These are phyloP conservation scores for Lanmaoa rubissima DNA, from an alignment of 768 basidiomycete species.

Conservation along the genomic window DNA sequence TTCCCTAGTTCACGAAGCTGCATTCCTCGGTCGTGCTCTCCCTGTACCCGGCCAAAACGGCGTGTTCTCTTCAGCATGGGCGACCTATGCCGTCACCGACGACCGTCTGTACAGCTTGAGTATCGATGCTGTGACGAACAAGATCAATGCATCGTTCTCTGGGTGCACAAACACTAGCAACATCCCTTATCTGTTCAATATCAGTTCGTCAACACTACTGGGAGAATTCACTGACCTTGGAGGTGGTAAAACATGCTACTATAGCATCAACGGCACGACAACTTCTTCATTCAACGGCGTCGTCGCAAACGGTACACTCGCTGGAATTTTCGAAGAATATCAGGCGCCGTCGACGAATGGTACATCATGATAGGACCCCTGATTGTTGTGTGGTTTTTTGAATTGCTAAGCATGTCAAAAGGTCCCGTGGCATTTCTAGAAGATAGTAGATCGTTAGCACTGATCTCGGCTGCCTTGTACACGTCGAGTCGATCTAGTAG, in stretches of 20 bases:
- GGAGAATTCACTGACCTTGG: slow-evolving; percentile 9
- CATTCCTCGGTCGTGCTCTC: slow-evolving; percentile 14
- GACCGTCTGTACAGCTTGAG: slow-evolving; percentile 4
- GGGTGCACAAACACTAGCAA: slow-evolving; percentile 3
- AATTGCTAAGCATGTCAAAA: too few relatives aligned
- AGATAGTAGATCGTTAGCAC: too few relatives aligned
- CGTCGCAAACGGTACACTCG: background rate
- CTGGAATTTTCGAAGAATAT: slow-evolving; percentile 8
- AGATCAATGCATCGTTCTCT: slow-evolving; percentile 1
- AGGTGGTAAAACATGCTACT: slow-evolving; percentile 14
- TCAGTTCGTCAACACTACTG: background rate
- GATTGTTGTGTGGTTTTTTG: too few relatives aligned
- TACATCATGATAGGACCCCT: too few relatives aligned
- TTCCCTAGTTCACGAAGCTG: slow-evolving; percentile 10
- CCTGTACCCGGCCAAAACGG: background rate
- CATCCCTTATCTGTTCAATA: slow-evolving; percentile 8
- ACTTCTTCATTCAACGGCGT: background rate
- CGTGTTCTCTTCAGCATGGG: slow-evolving; percentile 6
- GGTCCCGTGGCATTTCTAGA: too few relatives aligned
- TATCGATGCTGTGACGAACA: background rate
- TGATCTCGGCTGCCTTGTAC: too few relatives aligned
- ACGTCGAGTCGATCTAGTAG: too few relatives aligned
- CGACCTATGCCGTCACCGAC: slow-evolving; percentile 14
- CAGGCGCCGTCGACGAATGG: background rate
- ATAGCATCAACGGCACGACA: slow-evolving; percentile 8